These are phyloP conservation scores for Talaromyces islandicus DNA, from an alignment of 2,329 filamentous ascomycete species.

Conservation along the genomic window DNA sequence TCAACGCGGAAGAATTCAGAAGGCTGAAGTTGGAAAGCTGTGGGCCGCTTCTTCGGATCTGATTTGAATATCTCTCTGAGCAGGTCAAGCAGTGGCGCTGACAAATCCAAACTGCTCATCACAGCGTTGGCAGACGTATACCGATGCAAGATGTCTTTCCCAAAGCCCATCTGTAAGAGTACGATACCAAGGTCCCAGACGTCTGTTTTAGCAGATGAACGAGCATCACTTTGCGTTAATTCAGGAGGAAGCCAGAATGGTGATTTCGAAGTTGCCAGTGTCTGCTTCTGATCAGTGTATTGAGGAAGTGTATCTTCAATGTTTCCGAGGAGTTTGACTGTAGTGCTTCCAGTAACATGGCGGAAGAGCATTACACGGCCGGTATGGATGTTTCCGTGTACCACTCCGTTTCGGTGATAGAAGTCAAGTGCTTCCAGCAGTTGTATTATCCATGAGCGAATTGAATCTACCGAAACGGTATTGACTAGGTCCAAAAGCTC, in stretches of 20 bases:
- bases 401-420: constrained; percentile 75
- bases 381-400: constrained; percentile 77
- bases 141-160: constrained; percentile 66
- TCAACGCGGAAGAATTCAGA: constrained; percentile 43
- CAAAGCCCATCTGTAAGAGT: constrained; percentile 90
- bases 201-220: constrained; percentile 68
- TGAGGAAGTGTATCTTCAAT: constrained; percentile 47
- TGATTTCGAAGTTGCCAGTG: constrained; percentile 58
- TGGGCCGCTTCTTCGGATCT: constrained; percentile 76
- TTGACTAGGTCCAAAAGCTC: constrained; percentile 78
- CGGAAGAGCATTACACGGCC: constrained; percentile 74
- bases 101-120: constrained; percentile 65
- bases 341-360: constrained; percentile 60
- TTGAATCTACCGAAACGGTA: constrained; percentile 64
- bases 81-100: constrained; percentile 70
- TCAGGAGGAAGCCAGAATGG: constrained; percentile 82
- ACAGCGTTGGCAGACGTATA: constrained; percentile 74
- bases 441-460: constrained; percentile 86
- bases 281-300: constrained; percentile 37
- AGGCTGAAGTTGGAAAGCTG: constrained; percentile 67
- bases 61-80: constrained; percentile 77
- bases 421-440: constrained; percentile 83
- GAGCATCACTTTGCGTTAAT: constrained; percentile 53
- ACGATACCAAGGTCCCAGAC: constrained; percentile 93
- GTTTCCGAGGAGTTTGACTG: constrained; percentile 49